Evolutionary conservation across 257 asterid genomes (phyloP), one percentile per base, ranked within the genome.

Genomic region (Fraxinus quadrangulata): DNA sequence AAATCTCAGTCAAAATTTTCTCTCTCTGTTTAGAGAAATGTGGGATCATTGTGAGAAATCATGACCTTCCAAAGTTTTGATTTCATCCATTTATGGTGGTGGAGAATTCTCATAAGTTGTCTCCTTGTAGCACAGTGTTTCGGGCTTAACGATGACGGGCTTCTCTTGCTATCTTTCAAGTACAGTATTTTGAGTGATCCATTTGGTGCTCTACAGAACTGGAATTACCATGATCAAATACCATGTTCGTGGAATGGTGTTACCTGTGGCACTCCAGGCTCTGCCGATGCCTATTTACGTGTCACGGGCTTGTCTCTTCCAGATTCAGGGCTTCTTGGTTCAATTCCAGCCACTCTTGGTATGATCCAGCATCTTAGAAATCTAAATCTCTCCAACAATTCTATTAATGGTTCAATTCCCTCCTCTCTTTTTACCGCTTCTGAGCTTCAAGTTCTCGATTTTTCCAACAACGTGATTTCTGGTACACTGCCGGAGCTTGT

Each of bases 241-340:
- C 99, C 99, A 2, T 95, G 99, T 45, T 81, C 92, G 0, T 95
- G 99, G 99, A 71, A 73, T n/a, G 99, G 99, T 1, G 91, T 95
- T 68, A 13, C 79, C 75, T 95, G 99, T 78, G 98, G 91, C 24
- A 47, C 40, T 7, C 83, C 83, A 12, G 91, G 88, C 75, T 86
- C 90, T 2, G 79, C 87, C 40, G 93, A 85, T 72, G 90, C 91
- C 6, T 77, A 77, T 78, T 80, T 78, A 28, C 90, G 96, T 7
- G 98, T 91, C 30, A 93, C 94, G 80, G 85, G 85, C 70, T 84
- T 95, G 70, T 67, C 86, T 0, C 88, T 95, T 0, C 98, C 98
- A 0, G 67, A 82, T 37, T 85, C 80, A 69, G 92, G 88, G 80
- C 94, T 95, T 78, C 73, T 83, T 11, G 98, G 97, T 54, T 81